These are phyloP conservation scores for Tuber indicum DNA, from an alignment of 495 filamentous ascomycete genomes.

Conservation along the genomic window DNA sequence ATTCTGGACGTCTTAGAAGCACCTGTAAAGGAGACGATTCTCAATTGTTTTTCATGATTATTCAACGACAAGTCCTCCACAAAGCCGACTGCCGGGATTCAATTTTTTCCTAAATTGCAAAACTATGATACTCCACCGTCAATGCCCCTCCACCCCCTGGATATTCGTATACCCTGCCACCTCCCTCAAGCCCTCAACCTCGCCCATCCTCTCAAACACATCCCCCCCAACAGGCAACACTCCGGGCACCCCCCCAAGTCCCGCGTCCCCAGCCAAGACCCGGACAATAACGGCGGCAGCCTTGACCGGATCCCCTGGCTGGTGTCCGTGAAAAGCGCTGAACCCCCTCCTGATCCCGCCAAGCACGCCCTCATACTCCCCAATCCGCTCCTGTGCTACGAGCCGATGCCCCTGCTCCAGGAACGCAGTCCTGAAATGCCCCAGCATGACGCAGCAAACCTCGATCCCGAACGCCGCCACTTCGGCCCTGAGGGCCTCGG, in stretches of 20 bases:
- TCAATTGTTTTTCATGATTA: background rate
- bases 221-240: background rate
- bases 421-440: conserved; percentile 27
- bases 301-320: background rate
- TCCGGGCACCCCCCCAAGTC: background rate
- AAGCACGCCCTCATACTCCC: conserved; percentile 17
- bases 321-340: background rate
- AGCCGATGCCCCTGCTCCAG: conserved; percentile 36
- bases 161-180: background rate
- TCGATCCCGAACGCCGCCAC: conserved; percentile 46
- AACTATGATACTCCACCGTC: background rate
- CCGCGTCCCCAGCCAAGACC: background rate
- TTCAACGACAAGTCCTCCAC: background rate
- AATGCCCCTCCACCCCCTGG: background rate
- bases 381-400: conserved; percentile 28
- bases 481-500: conserved; percentile 44
- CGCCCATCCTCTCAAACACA: background rate
- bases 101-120: background rate
- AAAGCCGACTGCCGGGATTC: background rate
- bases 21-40: no score
- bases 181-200: background rate
- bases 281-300: background rate
- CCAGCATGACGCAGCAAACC: conserved; percentile 47
- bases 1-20: no score
- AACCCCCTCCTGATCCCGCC: background rate